phyloP scores from a whole-genome alignment of 2,329 filamentous ascomycete species.

The Colletotrichum nymphaeae region DNA sequence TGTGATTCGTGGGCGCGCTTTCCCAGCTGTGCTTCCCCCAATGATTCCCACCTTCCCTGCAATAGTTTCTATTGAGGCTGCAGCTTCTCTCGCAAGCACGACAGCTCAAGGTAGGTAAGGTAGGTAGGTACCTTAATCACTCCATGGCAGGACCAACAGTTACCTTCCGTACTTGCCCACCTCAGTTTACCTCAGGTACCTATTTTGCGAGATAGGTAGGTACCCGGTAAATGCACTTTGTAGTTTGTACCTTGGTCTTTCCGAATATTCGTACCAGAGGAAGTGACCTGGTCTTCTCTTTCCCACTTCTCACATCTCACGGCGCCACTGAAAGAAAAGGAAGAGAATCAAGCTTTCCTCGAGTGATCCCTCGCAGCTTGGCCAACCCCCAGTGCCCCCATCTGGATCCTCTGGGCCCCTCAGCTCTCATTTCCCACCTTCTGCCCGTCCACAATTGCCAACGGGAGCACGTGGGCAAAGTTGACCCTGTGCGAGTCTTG shows the following conservation, averaged over 20 bases:
- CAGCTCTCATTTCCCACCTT: slow-evolving; percentile 23
- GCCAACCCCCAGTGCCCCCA: background rate
- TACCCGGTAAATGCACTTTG: too few relatives aligned
- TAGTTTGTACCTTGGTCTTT: background rate
- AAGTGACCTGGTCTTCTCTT: background rate
- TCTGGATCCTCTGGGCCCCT: background rate
- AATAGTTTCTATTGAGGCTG: background rate
- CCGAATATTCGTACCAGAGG: background rate
- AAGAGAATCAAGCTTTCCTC: slow-evolving; percentile 31
- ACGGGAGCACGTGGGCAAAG: slow-evolving; percentile 26
- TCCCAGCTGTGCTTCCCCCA: background rate
- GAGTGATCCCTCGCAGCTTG: slow-evolving; percentile 16
- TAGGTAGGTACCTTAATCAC: too few relatives aligned
- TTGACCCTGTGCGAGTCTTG: slow-evolving; percentile 23
- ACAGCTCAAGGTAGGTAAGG: background rate
- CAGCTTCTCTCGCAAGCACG: background rate
- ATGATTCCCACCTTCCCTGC: background rate
- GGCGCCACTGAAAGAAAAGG: background rate
- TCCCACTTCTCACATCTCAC: slow-evolving; percentile 22
- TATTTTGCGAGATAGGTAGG: too few relatives aligned
- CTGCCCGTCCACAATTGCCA: slow-evolving; percentile 20
- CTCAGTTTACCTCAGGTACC: too few relatives aligned
- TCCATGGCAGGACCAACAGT: background rate
- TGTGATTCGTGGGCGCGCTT: slow-evolving; percentile 18
- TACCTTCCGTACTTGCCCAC: too few relatives aligned